phyloP scores from a whole-genome alignment of 148 eudicot genomes.

The Diospyros lotus region DNA sequence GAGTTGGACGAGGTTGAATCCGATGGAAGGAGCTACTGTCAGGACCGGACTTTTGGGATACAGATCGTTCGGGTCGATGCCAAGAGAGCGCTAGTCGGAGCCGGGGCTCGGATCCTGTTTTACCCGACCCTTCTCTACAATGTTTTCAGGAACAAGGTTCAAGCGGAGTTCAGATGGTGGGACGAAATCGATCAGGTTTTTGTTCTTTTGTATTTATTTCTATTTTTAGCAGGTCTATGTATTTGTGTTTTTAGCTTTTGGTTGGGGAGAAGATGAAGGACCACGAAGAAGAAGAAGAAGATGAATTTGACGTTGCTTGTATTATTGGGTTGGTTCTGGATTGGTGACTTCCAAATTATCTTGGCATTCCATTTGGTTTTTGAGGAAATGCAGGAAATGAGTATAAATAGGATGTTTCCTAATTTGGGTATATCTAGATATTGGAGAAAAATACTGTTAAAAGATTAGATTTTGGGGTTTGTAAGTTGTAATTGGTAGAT shows the following conservation, averaged over 20 bases:
- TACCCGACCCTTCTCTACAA: constrained; percentile 81
- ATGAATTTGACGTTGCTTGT: not conserved
- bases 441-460: not conserved
- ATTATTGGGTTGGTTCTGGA: not conserved
- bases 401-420: no score
- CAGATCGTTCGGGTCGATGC: constrained; percentile 39
- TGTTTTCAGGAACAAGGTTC: constrained; percentile 60
- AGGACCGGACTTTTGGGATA: constrained; percentile 2
- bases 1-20: constrained; percentile 24
- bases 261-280: no score
- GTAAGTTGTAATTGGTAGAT: no score
- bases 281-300: no score
- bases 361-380: constrained; percentile 7
- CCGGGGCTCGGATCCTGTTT: constrained; percentile 72
- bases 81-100: constrained; percentile 64
- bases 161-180: constrained; percentile 90
- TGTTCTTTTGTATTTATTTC: not conserved
- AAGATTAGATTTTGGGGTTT: not conserved
- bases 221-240: not conserved
- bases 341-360: not conserved
- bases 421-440: not conserved
- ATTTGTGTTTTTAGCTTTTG: not conserved
- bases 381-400: not conserved
- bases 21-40: not conserved
- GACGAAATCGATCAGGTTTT: constrained; percentile 74